Evolutionary conservation across 1,284 basidiomycete genomes (phyloP).

Genomic region (Microbotryum scabiosae): DNA sequence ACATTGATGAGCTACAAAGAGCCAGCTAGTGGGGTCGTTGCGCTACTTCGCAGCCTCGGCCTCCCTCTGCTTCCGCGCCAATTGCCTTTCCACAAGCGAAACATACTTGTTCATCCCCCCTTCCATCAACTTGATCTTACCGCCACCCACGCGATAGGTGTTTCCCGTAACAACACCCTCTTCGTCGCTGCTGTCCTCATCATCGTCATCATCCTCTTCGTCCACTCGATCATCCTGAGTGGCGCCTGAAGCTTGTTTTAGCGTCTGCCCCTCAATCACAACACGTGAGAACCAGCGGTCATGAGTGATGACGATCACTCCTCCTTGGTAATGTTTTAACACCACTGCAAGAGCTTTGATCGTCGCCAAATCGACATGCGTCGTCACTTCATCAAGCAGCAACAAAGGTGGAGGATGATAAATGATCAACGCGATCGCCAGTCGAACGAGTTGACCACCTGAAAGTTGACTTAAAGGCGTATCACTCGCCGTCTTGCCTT

Average conservation of each 20-base stretch:
- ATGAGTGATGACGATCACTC: conserved; percentile 58
- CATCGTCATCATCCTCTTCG: conserved; percentile 34
- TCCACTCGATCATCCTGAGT: conserved; percentile 35
- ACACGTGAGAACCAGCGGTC: conserved; percentile 48
- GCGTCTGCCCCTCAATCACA: conserved; percentile 41
- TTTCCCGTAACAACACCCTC: conserved; percentile 38
- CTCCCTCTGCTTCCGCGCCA: conserved; percentile 1
- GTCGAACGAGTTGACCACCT: conserved; percentile 51
- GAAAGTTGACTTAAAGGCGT: conserved; percentile 47
- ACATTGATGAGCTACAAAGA: too few relatives aligned
- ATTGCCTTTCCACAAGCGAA: conserved; percentile 12
- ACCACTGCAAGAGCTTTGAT: conserved; percentile 54
- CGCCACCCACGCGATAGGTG: conserved; percentile 45
- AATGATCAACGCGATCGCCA: conserved; percentile 47
- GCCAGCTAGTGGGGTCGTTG: too few relatives aligned
- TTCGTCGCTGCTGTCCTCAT: conserved; percentile 17
- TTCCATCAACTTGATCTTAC: conserved; percentile 42
- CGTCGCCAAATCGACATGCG: conserved; percentile 60
- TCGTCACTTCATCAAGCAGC: conserved; percentile 58
- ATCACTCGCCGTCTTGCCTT: conserved; percentile 46
- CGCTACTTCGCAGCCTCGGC: too few relatives aligned
- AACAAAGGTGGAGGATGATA: conserved; percentile 51
- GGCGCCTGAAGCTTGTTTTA: conserved; percentile 31
- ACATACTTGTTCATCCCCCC: conserved; percentile 19
- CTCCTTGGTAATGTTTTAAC: conserved; percentile 52